phyloP scores from a whole-genome alignment of 306 rosid genomes.

The Begonia loranthoides region DNA sequence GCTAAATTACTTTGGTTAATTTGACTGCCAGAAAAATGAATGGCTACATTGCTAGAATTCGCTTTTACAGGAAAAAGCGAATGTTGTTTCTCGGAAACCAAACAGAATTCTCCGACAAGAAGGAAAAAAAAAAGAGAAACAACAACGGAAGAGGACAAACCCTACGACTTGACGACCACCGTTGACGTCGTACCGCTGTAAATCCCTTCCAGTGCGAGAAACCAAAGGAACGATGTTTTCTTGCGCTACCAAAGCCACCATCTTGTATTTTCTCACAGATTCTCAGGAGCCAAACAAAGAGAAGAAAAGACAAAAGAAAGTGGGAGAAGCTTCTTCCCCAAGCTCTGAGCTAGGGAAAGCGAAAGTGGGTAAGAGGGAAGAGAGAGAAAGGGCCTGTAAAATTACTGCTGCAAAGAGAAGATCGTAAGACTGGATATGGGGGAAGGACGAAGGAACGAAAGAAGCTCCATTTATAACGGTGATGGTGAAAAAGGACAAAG shows the following conservation, averaged over 20 bases:
- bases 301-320: not conserved
- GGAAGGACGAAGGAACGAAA: no score
- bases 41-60: no score
- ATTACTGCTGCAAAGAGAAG: no score
- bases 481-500: not conserved
- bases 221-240: constrained; percentile 60
- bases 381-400: no score
- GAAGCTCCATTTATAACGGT: not conserved
- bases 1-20: no score
- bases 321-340: not conserved
- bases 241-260: constrained; percentile 57
- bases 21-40: no score
- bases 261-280: constrained; percentile 8
- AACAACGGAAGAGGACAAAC: constrained; percentile 27
- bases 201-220: constrained; percentile 82
- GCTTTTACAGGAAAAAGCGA: no score
- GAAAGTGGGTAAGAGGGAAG: no score
- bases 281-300: constrained; percentile 1
- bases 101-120: no score
- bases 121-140: not conserved
- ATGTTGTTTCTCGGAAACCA: no score
- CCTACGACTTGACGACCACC: constrained; percentile 98
- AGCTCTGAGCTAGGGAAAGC: no score
- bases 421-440: no score
- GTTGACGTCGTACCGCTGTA: constrained; percentile 62